phyloP scores from a whole-genome alignment of 441 rosid genomes.

The Gossypium davidsonii region DNA sequence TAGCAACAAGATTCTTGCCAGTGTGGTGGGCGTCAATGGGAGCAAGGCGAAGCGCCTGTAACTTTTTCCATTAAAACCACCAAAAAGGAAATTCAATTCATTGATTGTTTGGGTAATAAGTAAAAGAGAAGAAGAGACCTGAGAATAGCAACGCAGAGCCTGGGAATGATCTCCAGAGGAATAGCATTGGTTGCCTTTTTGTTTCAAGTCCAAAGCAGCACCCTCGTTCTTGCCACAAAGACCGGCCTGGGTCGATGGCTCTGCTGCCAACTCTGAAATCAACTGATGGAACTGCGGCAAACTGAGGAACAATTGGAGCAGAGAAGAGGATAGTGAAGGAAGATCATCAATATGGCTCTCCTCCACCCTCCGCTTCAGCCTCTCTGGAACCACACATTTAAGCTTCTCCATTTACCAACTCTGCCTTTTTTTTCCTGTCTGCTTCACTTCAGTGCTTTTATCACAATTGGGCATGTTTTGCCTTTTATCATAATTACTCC shows the following conservation, averaged over 20 bases:
- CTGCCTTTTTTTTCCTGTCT: background rate
- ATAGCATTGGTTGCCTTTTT: conserved; percentile 50
- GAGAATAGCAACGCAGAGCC: conserved; percentile 55
- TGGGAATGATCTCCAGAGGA: conserved; percentile 30
- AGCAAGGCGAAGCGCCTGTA: conserved; percentile 67
- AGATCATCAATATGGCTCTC: conserved; percentile 10
- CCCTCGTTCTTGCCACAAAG: conserved; percentile 49
- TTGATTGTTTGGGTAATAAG: background rate
- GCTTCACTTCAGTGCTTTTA: background rate
- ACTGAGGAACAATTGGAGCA: background rate
- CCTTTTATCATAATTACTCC: too few species aligned
- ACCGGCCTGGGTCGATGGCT: conserved; percentile 2
- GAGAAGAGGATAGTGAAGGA: conserved; percentile 13
- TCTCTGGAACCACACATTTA: conserved; percentile 8
- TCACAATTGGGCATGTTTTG: too few species aligned
- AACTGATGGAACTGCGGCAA: background rate
- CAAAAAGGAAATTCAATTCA: background rate
- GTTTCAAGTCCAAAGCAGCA: conserved; percentile 56
- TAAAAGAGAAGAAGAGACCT: conserved; percentile 22
- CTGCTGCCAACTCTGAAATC: conserved; percentile 5
- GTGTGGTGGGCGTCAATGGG: conserved; percentile 46
- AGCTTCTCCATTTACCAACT: conserved; percentile 1
- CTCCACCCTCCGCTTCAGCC: conserved; percentile 9
- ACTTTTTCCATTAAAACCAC: background rate
- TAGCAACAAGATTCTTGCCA: conserved; percentile 61